Base-by-base conservation (phyloP, 2,329 filamentous ascomycete species). In the Phialophora chinensis region DNA sequence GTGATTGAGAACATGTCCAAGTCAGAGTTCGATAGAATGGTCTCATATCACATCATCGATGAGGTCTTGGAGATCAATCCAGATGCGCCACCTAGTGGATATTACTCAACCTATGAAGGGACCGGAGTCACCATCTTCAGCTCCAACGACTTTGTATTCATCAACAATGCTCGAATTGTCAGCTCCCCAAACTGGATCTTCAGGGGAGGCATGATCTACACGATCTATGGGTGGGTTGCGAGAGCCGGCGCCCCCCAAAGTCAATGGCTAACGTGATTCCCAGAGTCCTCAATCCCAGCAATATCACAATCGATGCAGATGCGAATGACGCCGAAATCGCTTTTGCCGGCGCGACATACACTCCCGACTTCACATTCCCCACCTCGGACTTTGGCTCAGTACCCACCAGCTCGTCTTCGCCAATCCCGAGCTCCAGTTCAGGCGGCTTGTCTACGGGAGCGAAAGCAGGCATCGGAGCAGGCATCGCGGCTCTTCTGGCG, bases 21-120 rank as follows among this genome's bases (percentile, higher is more conserved):
- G 44, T 14, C 23, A 23, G 66, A 68, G 20, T 53, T 66, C 10
- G 49, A 66, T n/a, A 60, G 59, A 4, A 12, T 66, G 17, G 47
- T 68, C 4, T 27, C 62, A 7, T 68, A 68, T 54, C 66, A 68
- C 35, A 52, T 66, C 14, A 10, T 68, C 25, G 61, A 67, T 20
- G 25, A 59, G 33, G 50, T 58, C 27, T 44, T 63, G 29, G 42
- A 62, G 4, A 62, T 63, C 42, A 23, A 66, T n/a, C 50, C 27
- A 1, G 33, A 65, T 35, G 25, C 50, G 1, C 62, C 59, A 5
- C 58, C 62, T 11, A 47, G 5, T 14, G 56, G 57, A 12, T 33
- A 49, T 3, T 65, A 57, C 23, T 29, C 14, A 31, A 67, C 66
- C 23, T 54, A 66, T 27, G 62, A 67, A 42, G 66, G 66, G 7